phyloP scores from a whole-genome alignment of 2,329 filamentous ascomycete genomes.

The Pseudogymnoascus sp. region DNA sequence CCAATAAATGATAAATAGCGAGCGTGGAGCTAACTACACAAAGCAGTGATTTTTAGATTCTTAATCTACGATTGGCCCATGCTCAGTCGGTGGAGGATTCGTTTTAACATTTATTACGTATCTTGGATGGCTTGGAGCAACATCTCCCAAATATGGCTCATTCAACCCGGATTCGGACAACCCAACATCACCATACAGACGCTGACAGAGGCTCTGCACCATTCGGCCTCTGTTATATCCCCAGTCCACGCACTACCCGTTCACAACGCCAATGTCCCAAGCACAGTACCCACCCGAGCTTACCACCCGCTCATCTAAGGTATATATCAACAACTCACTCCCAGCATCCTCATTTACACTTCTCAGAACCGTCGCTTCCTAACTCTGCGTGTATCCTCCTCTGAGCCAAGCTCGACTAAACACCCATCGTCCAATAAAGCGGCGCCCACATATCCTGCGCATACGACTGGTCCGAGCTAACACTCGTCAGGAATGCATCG shows the following conservation, averaged over 20 bases:
- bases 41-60: no score
- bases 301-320: neutral
- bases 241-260: neutral
- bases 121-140: neutral
- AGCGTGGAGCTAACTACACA: no score
- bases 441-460: neutral
- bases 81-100: neutral
- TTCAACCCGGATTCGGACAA: neutral
- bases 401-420: neutral
- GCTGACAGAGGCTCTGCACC: neutral
- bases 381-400: neutral
- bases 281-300: neutral
- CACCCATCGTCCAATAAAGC: neutral
- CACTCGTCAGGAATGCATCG: neutral
- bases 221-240: neutral
- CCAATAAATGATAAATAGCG: no score
- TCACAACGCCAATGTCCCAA: neutral
- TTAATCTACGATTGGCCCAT: neutral
- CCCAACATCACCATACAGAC: neutral
- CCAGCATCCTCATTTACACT: neutral
- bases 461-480: neutral
- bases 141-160: neutral
- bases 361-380: neutral
- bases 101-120: neutral
- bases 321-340: neutral